A percentile compares a stretch with the other conserved stretches of the same genome.
phyloP scores from a whole-genome alignment of 495 filamentous ascomycete species.

The Annulohypoxylon nitens region DNA sequence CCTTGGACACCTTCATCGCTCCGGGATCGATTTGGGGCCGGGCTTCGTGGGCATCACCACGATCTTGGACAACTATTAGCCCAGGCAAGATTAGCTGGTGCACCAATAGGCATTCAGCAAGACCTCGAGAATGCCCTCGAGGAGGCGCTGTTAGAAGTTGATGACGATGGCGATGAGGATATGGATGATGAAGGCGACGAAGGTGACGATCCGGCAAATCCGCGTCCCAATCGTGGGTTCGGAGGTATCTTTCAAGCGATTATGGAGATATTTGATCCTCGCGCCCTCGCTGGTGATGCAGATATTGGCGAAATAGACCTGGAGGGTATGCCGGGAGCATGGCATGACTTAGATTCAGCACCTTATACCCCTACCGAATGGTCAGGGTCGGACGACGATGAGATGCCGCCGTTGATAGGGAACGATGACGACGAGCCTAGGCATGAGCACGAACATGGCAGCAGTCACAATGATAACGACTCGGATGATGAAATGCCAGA shows the following conservation, averaged over 20 bases:
- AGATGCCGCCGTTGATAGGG: slow-evolving; percentile 36
- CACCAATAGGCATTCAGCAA: slow-evolving; percentile 22
- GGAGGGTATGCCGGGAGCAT: slow-evolving; percentile 25
- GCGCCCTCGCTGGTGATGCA: background rate
- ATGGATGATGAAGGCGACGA: background rate
- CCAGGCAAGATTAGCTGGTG: slow-evolving; percentile 27
- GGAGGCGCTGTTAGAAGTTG: slow-evolving; percentile 17
- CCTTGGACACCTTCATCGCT: slow-evolving; percentile 44
- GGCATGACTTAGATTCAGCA: slow-evolving; percentile 28
- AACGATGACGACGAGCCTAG: background rate
- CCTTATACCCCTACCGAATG: too few species aligned
- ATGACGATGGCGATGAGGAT: slow-evolving; percentile 7
- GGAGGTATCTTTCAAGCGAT: slow-evolving; percentile 28
- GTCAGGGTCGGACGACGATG: slow-evolving; percentile 14
- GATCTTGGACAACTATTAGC: slow-evolving; percentile 26
- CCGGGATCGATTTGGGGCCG: slow-evolving; percentile 7
- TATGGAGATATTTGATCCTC: slow-evolving; percentile 32
- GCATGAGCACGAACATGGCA: background rate
- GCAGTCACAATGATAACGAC: background rate
- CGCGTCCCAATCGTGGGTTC: background rate
- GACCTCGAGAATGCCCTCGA: slow-evolving; percentile 21
- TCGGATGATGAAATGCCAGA: slow-evolving; percentile 42
- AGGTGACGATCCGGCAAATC: background rate
- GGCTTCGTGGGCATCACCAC: slow-evolving; percentile 15
- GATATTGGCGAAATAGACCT: background rate